Base-by-base conservation (phyloP, 768 basidiomycete genomes). In the Pholiota conissans region DNA sequence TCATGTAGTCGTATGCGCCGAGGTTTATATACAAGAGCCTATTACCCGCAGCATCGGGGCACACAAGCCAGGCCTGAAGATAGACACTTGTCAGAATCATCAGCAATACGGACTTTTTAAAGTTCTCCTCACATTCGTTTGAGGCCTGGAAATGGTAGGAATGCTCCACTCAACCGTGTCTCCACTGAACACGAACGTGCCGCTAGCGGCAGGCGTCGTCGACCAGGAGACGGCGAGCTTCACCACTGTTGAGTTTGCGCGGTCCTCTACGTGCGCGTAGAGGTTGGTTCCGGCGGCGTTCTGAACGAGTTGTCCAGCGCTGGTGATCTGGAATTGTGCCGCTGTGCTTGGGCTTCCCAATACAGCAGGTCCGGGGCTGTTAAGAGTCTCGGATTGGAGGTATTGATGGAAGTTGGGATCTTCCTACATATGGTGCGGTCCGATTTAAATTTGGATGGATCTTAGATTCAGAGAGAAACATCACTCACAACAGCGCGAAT, bases 161-260 rank as follows among this genome's bases (percentile, higher is more conserved):
- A 70, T 77, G 56, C 74, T 80, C 84, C 84, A 86, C 61, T 82
- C 78, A 35, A 86, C 71, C 10, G 82, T 84, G 63, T 85, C 84
- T 5, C 84, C 84, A 55, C 76, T 79, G 69, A 78, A 86, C 29
- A 73, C 70, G 65, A 85, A 86, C n/a, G 75, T 77, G 11, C 75
- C 81, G 6, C 75, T 73, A 0, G 79, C 73, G 18, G 80, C 75
- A 0, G 81, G 78, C 2, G 76, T 76, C 26, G 69, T 72, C 18
- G 75, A 73, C 82, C 83, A 84, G 37, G 68, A 75, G 57, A 85
- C 69, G 55, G 69, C 74, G 52, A 85, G 77, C 65, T 81, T 84
- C 60, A 66, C 72, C 10, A 77, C 80, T 0, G 74, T 74, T 0
- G 80, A 74, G 60, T 81, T 71, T 6, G 80, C 74, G 9, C 69